Percentiles rank a stretch among this genome's conserved stretches.
These are phyloP conservation scores for Allium fistulosum DNA, from an alignment of 106 monocot genomes.

Conservation along the genomic window DNA sequence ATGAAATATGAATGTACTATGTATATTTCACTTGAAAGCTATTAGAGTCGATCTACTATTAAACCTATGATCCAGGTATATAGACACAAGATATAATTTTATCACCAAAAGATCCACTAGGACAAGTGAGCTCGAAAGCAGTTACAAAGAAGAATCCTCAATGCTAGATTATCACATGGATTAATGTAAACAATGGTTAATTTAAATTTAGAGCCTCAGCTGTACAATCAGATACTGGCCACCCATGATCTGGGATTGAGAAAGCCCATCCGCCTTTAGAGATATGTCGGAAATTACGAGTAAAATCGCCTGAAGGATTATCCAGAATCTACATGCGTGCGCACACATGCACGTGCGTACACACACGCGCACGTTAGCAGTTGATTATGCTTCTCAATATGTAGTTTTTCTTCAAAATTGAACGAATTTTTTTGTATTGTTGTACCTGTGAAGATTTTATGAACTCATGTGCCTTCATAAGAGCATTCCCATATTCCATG, in stretches of 20 bases:
- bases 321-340: conserved; percentile 23
- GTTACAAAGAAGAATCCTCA: too few relatives aligned
- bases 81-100: too few relatives aligned
- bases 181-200: not conserved
- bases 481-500: conserved; percentile 28
- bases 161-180: not conserved
- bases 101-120: too few relatives aligned
- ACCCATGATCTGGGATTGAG: conserved; percentile 13
- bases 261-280: conserved; percentile 17
- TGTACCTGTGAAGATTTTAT: conserved; percentile 45
- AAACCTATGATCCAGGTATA: too few relatives aligned
- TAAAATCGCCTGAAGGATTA: conserved; percentile 39
- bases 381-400: not conserved
- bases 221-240: conserved; percentile 14
- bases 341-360: not conserved
- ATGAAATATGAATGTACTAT: too few relatives aligned
- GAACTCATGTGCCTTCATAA: conserved; percentile 44
- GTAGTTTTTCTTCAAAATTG: not conserved
- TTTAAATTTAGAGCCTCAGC: conserved; percentile 12
- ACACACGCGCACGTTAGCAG: not conserved
- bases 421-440: not conserved
- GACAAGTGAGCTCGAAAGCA: too few relatives aligned
- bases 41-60: too few relatives aligned
- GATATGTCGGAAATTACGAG: conserved; percentile 33
- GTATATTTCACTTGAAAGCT: too few relatives aligned